A percentile compares a stretch with the other conserved stretches of the same genome.
Conservation (phyloP, 805 yeast genomes). For the Saccharomycopsis fibuligera region DNA sequence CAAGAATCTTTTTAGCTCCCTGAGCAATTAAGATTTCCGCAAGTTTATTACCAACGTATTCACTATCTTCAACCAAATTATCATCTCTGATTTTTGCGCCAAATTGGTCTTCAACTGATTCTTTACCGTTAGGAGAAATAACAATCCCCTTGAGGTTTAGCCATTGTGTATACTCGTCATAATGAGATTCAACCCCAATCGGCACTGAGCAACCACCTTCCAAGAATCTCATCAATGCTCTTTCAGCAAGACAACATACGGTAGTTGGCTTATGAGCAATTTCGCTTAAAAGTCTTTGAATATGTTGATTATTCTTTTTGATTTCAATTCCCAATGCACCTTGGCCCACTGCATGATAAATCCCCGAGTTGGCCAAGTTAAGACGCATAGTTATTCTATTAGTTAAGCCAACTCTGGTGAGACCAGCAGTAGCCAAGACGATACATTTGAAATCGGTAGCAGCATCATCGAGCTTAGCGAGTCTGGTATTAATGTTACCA, state of each 20-base stretch:
- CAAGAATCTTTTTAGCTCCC: constrained; percentile 83
- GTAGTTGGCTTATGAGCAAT: constrained; percentile 65
- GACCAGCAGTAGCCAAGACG: constrained; percentile 89
- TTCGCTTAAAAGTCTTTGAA: constrained; percentile 51
- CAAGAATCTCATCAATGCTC: constrained; percentile 76
- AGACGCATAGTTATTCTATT: constrained; percentile 61
- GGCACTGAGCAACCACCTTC: constrained; percentile 99
- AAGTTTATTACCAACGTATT: constrained; percentile 57
- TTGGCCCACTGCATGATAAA: constrained; percentile 98
- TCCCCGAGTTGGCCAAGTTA: constrained; percentile 58
- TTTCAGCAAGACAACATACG: constrained; percentile 78
- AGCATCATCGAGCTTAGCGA: constrained; percentile 71
- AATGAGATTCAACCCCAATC: constrained; percentile 75
- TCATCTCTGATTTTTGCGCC: constrained; percentile 26
- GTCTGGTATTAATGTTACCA: constrained; percentile 78
- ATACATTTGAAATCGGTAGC: constrained; percentile 62
- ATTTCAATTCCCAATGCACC: constrained; percentile 95
- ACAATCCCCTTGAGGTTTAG: constrained; percentile 65
- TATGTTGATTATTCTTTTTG: constrained; percentile 55
- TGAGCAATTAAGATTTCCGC: constrained; percentile 59
- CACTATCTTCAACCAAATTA: constrained; percentile 53
- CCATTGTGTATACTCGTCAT: constrained; percentile 35
- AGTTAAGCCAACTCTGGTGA: constrained; percentile 65
- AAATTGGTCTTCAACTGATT: constrained; percentile 54
- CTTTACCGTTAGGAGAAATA: constrained; percentile 76